Evolutionary conservation across 257 asterid species (phyloP), one percentile per base, ranked within the genome.

Genomic region (Ilex asprella): DNA sequence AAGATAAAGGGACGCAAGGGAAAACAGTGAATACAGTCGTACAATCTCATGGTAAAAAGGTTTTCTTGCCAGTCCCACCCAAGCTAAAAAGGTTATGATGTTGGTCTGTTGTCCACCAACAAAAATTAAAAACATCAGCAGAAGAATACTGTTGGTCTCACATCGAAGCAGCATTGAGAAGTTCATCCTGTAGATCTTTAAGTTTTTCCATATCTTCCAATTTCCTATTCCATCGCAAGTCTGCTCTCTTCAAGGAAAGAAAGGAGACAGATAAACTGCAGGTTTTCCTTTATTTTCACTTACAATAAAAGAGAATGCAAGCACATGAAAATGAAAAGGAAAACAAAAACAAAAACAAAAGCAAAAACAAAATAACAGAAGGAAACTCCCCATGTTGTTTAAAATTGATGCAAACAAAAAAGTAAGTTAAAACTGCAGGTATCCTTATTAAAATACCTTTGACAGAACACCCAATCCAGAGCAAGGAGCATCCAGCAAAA

Each of bases 381-480:
- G 9, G 59, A 15, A 52, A 21, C 27, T 21, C 27, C 27, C 27
- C 27, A 21, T 21, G 35, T 31, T 16, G 12, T 10, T 16, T n/a
- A 16, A 21, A 39, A 35, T 56, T 41, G 30, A 21, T 35, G 39
- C 52, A 53, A 70, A 49, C 31, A 53, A 12, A 41, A 58, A 16
- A 56, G 47, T 32, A 58, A 43, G 39, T 31, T 31, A 61, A 47
- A 10, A 5, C 13, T 30, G 5, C 31, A 12, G 7, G 59, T 47
- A 53, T n/a, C n/a, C 46, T 43, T 51, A 29, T 13, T 58, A 31
- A 56, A 65, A 52, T 70, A 91, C 98, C 94, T 91, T 91, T 56
- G 96, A 88, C 59, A 91, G 91, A 68, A 91, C 98, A 53, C 98
- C 98, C 70, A 91, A 56, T 75, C 98, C 98, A 2, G 98, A 91